These are phyloP conservation scores for Populus tremula DNA, from an alignment of 345 rosid species.

Conservation along the genomic window DNA sequence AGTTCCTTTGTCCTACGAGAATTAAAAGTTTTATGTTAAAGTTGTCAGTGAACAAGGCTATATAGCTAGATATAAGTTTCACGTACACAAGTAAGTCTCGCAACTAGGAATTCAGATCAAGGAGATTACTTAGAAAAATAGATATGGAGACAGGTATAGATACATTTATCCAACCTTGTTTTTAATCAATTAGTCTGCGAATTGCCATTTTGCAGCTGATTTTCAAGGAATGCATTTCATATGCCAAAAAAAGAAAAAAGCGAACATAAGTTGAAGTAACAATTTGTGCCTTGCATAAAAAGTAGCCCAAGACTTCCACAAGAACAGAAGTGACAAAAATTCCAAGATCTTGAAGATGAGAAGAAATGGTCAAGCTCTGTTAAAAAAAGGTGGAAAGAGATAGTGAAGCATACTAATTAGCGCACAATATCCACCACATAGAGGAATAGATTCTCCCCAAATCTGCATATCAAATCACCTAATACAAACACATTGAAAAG, in stretches of 20 bases:
- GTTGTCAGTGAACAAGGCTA: not conserved
- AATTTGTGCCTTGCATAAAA: not conserved
- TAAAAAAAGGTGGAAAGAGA: not conserved
- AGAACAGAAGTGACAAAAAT: not conserved
- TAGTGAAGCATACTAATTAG: not conserved
- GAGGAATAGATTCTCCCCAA: not conserved
- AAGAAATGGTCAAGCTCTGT: not conserved
- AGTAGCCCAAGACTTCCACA: not conserved
- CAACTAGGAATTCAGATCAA: not conserved
- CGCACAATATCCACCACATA: not conserved
- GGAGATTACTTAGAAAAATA: not conserved
- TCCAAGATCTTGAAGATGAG: not conserved
- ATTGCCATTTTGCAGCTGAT: not conserved
- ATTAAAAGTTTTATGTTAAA: not conserved
- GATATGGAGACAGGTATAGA: not conserved
- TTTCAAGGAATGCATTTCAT: not conserved
- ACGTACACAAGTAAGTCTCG: not conserved
- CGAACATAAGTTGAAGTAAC: not conserved
- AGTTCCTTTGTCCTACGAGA: constrained; percentile 61
- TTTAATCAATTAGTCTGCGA: not conserved
- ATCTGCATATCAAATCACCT: not conserved
- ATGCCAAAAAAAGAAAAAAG: not conserved
- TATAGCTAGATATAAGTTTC: not conserved
- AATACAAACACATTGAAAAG: not conserved
- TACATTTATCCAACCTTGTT: not conserved